phyloP scores from a whole-genome alignment of 2,329 filamentous ascomycete genomes.

The Tolypocladium sp. region DNA sequence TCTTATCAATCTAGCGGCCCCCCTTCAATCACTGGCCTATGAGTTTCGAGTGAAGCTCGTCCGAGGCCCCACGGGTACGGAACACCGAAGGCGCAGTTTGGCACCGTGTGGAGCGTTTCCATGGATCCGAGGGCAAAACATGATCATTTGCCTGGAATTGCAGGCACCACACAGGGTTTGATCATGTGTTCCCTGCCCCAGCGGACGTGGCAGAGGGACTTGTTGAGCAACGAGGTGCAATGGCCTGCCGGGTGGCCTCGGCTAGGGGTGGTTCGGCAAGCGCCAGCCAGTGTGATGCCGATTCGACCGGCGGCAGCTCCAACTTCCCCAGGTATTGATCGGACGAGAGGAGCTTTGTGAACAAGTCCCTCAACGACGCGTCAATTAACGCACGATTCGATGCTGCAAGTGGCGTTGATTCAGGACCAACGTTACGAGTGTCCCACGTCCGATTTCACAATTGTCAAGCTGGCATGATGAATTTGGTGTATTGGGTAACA shows the following conservation, averaged over 20 bases:
- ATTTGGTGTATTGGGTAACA: conserved; percentile 7
- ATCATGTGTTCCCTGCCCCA: not conserved
- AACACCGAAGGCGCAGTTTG: conserved; percentile 13
- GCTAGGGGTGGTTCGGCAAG: not conserved
- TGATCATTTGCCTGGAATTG: conserved; percentile 15
- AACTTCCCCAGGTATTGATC: not conserved
- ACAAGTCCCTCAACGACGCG: not conserved
- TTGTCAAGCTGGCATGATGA: not conserved
- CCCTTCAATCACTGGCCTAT: not conserved
- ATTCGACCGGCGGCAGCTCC: not conserved
- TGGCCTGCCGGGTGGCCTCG: not conserved
- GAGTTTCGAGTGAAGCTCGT: conserved; percentile 6
- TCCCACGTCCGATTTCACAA: not conserved
- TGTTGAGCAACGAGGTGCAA: not conserved
- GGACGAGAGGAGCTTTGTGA: not conserved
- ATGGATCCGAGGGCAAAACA: conserved; percentile 3
- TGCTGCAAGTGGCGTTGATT: not conserved
- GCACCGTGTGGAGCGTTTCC: conserved; percentile 20
- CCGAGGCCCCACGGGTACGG: not conserved
- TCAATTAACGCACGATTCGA: not conserved
- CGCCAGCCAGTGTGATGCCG: not conserved
- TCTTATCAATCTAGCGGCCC: not conserved
- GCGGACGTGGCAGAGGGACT: not conserved
- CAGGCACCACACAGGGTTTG: conserved; percentile 11
- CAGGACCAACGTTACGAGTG: not conserved